Evolutionary conservation across 371 early-diverging fungal species (phyloP).

Genomic region (Hamiltosporidium tvaerminnensis): DNA sequence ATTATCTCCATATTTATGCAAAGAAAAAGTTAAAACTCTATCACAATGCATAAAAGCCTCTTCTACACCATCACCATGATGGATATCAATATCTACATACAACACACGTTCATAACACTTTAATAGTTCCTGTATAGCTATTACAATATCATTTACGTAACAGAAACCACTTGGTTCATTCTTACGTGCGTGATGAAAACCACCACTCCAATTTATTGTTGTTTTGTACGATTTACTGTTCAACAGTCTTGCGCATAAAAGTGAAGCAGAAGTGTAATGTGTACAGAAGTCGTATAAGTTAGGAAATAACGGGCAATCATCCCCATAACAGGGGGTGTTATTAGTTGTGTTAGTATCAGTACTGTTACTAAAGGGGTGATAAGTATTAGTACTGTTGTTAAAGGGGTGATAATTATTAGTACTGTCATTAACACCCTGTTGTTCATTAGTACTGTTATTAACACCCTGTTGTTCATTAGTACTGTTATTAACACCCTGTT

Average conservation of each 20-base stretch:
- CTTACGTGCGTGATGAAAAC: constrained; percentile 80
- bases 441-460: no score
- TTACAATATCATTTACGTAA: constrained; percentile 79
- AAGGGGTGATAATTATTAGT: background rate
- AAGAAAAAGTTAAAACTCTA: constrained; percentile 73
- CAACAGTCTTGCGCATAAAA: constrained; percentile 66
- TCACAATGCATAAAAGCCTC: constrained; percentile 73
- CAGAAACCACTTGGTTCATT: constrained; percentile 79
- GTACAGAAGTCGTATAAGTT: constrained; percentile 83
- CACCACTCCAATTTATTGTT: constrained; percentile 80
- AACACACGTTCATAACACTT: constrained; percentile 60
- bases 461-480: no score
- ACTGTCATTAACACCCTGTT: background rate
- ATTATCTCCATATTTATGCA: constrained; percentile 76
- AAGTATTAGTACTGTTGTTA: background rate
- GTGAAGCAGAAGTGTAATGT: constrained; percentile 75
- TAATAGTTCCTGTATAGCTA: constrained; percentile 68
- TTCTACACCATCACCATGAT: constrained; percentile 84
- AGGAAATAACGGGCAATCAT: constrained; percentile 88
- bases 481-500: no score
- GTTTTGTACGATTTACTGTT: constrained; percentile 62
- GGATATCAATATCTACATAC: constrained; percentile 81
- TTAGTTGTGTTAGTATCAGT: background rate
- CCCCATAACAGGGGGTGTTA: constrained; percentile 34
- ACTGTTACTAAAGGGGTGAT: background rate